These are phyloP conservation scores for Candida germanica DNA, from an alignment of 805 yeast species.

Conservation along the genomic window DNA sequence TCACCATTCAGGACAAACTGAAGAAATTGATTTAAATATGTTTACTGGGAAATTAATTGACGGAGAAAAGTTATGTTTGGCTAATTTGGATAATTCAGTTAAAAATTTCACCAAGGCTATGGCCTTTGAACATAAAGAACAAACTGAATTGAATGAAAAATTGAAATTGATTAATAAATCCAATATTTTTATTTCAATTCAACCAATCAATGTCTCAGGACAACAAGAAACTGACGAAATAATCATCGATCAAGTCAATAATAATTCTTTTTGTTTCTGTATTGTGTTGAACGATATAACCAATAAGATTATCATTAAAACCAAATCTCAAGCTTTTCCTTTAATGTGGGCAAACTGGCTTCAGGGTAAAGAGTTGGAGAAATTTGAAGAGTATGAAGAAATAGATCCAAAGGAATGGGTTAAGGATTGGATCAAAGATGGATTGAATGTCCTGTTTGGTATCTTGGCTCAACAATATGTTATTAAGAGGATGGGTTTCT, in stretches of 20 bases:
- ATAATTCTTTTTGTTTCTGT: slow-evolving; percentile 69
- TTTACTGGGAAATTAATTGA: slow-evolving; percentile 76
- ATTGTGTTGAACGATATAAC: slow-evolving; percentile 74
- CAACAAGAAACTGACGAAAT: slow-evolving; percentile 18
- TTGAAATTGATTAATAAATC: slow-evolving; percentile 39
- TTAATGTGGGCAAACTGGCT: slow-evolving; percentile 91
- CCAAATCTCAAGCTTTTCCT: slow-evolving; percentile 89
- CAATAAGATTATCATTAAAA: slow-evolving; percentile 68
- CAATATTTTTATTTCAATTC: slow-evolving; percentile 66
- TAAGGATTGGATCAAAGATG: slow-evolving; percentile 46
- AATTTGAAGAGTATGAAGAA: slow-evolving; percentile 21
- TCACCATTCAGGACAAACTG: slow-evolving; percentile 24
- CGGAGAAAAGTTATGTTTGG: slow-evolving; percentile 85
- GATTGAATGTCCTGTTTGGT: slow-evolving; percentile 77
- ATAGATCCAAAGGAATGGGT: slow-evolving; percentile 45
- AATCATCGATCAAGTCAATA: slow-evolving; percentile 44
- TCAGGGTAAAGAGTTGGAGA: slow-evolving; percentile 39
- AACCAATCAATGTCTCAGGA: slow-evolving; percentile 47
- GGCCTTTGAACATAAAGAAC: slow-evolving; percentile 17
- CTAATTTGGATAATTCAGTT: slow-evolving; percentile 78
- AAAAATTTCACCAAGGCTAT: slow-evolving; percentile 33
- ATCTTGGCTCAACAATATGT: slow-evolving; percentile 89
- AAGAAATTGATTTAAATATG: slow-evolving; percentile 51
- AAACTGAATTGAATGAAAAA: slow-evolving; percentile 16
- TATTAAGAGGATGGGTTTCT: slow-evolving; percentile 80